A percentile compares a stretch with the other conserved stretches of the same genome.
Evolutionary conservation across 495 filamentous ascomycete genomes (phyloP).

Genomic region (Choiromyces venosus): DNA sequence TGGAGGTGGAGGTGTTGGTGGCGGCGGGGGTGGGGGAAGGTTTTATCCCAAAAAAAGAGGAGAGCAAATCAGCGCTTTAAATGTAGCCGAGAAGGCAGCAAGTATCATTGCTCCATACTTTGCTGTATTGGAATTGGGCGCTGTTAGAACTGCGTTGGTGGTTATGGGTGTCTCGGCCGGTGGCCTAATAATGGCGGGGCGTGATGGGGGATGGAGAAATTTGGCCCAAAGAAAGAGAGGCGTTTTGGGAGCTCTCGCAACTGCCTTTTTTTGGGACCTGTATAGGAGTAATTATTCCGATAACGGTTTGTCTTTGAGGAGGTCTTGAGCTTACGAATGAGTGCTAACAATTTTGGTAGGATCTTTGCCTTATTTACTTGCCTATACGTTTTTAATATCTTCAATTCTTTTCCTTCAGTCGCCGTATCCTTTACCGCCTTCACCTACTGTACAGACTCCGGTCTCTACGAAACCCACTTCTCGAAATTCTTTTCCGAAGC

Average conservation of each 20-base stretch:
- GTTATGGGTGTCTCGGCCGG: constrained; percentile 26
- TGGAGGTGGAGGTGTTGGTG: constrained; percentile 3
- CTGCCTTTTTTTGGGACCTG: constrained; percentile 29
- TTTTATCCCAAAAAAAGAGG: constrained; percentile 25
- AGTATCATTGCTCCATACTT: constrained; percentile 29
- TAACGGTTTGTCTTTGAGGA: constrained; percentile 14
- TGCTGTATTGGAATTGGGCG: constrained; percentile 37
- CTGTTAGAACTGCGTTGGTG: constrained; percentile 27
- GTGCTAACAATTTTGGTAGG: constrained; percentile 4
- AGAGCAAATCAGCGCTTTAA: constrained; percentile 14
- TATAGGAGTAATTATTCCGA: constrained; percentile 16
- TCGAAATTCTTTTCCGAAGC: constrained; percentile 27
- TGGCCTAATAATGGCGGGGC: constrained; percentile 25
- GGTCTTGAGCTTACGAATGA: not conserved
- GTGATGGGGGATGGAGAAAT: constrained; percentile 19
- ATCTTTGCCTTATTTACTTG: constrained; percentile 17
- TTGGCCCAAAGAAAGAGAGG: constrained; percentile 21
- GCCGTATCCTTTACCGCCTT: constrained; percentile 25
- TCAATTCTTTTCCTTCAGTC: constrained; percentile 23
- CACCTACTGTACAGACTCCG: constrained; percentile 16
- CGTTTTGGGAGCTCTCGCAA: constrained; percentile 18
- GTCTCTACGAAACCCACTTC: constrained; percentile 22
- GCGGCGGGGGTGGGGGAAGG: constrained; percentile 17
- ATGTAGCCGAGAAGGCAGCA: constrained; percentile 25
- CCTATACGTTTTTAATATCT: constrained; percentile 19